Conservation (phyloP, 179 eudicot species). For the Silene coronaria region DNA sequence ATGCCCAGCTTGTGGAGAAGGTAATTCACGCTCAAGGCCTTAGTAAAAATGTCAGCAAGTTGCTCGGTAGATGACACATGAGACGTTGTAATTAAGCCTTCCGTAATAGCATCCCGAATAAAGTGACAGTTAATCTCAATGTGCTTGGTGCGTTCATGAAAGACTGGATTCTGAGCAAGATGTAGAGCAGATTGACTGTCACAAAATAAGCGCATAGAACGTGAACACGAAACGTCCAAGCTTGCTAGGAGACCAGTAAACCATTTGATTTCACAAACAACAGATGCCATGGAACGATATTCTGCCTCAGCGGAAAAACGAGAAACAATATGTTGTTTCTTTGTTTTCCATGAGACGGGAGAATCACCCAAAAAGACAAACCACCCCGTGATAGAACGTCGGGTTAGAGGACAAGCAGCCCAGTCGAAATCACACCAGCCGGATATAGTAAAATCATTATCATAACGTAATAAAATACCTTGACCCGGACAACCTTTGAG, state of each 20-base stretch:
- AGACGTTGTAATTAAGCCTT: neutral
- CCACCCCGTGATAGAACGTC: neutral
- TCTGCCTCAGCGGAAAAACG: neutral
- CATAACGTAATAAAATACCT: too few relatives aligned
- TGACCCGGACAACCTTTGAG: too few relatives aligned
- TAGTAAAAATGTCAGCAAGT: too few relatives aligned
- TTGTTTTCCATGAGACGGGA: neutral
- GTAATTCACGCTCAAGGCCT: too few relatives aligned
- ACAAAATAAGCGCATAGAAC: neutral
- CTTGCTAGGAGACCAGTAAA: neutral
- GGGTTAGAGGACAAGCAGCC: neutral
- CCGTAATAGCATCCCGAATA: neutral
- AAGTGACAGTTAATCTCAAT: too few relatives aligned
- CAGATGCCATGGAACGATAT: neutral
- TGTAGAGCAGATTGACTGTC: neutral
- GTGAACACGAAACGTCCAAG: neutral
- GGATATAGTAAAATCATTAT: too few relatives aligned
- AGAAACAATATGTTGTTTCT: neutral
- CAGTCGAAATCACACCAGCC: neutral
- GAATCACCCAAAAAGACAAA: too few relatives aligned
- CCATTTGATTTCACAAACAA: neutral
- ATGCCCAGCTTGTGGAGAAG: too few relatives aligned
- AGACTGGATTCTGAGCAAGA: neutral
- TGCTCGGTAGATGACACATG: neutral
- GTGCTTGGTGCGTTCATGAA: neutral